Conservation (phyloP, 192 early-diverging fungal species). For the Coemansia reversa region DNA sequence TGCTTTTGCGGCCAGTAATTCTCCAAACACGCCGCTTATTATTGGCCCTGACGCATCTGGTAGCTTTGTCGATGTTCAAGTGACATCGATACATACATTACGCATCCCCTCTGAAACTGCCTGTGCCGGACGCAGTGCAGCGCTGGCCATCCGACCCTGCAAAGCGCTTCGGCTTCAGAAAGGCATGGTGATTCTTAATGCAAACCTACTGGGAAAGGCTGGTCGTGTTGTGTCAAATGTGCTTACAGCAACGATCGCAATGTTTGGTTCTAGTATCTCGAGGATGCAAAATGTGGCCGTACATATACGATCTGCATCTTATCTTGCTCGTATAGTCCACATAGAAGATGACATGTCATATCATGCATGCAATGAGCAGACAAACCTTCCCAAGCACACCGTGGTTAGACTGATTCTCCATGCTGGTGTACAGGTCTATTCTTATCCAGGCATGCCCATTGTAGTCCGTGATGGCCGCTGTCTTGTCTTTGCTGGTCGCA, state of each 20-base stretch:
- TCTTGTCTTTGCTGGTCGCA: constrained; percentile 41
- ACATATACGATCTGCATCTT: constrained; percentile 42
- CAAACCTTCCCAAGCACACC: neutral
- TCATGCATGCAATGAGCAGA: neutral
- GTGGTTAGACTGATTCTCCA: constrained; percentile 32
- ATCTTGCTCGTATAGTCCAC: constrained; percentile 35
- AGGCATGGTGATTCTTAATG: constrained; percentile 60
- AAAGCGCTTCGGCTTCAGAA: constrained; percentile 35
- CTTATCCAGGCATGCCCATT: constrained; percentile 38
- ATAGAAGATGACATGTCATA: constrained; percentile 2
- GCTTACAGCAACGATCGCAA: constrained; percentile 28
- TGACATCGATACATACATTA: constrained; percentile 81
- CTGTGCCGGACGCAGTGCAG: constrained; percentile 72
- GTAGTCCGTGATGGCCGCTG: constrained; percentile 44
- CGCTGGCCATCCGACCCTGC: constrained; percentile 63
- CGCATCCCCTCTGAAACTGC: constrained; percentile 70
- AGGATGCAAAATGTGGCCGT: constrained; percentile 28
- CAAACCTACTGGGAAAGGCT: constrained; percentile 9
- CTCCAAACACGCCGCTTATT: constrained; percentile 31
- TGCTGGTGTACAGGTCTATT: constrained; percentile 26
- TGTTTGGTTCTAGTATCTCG: constrained; percentile 23
- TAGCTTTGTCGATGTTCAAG: constrained; percentile 62
- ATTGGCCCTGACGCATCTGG: constrained; percentile 69
- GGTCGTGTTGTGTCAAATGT: constrained; percentile 20
- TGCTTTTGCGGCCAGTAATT: constrained; percentile 27